Base-by-base conservation (phyloP, 352 stramenopile genomes). In the Globisporangium megalacanthum region DNA sequence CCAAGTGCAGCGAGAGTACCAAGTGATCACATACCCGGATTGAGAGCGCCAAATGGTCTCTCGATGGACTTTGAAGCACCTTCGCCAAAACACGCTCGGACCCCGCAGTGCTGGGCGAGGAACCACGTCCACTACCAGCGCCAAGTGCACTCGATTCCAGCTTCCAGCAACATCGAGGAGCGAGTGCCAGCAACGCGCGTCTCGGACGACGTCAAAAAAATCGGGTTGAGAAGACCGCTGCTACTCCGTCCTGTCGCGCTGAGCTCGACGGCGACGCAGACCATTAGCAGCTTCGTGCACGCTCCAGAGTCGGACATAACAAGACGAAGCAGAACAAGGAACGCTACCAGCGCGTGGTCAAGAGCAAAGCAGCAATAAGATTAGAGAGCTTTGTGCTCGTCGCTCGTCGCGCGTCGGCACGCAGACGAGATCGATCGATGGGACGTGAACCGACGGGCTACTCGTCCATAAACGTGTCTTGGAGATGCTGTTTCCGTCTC, bases 401-500 rank as follows among this genome's bases (percentile, higher is more conserved):
- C 25, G 25, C 25, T 29, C 4, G 25, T 4, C 25, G 25, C 25
- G 25, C 25, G 25, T 29, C 25, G 25, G 25, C 25, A 29, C 25
- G 25, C 25, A 29, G 25, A 29, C 25, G 4, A 4, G 25, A 29
- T 29, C 25, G 25, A 20, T 20, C 5, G 41, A 7, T 31, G 22
- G 15, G 4, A n/a, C 22, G 6, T 17, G 8, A 4, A 35, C 8
- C 47, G 47, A 52, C 47, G 15, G 10, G 22, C 54, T 77, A 77
- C 14, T 88, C 78, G 53, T 82, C 76, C 31, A 88, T 72, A 57
- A 90, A 92, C 17, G 79, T 63, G 45, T 92, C 77, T 49, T 92
- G 83, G 52, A 88, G 68, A 52, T 90, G 67, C 58, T 91, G 79
- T 66, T 94, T 94, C 48, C 79, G 75, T 66, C 74, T 74, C 45